phyloP scores from a whole-genome alignment of 1,139 yeast genomes.

The Neolecta irregularis region DNA sequence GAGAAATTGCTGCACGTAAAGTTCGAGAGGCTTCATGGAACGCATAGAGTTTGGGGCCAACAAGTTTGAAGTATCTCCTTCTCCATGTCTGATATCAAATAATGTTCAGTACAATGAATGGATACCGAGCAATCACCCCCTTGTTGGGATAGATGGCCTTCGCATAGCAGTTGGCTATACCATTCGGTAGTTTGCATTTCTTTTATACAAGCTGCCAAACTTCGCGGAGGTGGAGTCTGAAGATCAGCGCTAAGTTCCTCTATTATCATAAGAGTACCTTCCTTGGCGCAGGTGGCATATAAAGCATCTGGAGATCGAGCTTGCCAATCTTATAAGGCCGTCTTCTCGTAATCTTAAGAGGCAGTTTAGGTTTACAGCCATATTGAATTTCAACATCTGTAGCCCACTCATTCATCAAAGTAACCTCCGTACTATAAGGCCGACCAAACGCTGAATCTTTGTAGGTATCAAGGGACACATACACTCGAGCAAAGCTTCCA shows the following conservation, averaged over 20 bases:
- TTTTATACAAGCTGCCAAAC: constrained; percentile 12
- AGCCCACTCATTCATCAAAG: constrained; percentile 17
- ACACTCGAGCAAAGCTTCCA: constrained; percentile 11
- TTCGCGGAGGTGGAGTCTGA: constrained; percentile 9
- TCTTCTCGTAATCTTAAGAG: constrained; percentile 4
- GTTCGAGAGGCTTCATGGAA: constrained; percentile 50
- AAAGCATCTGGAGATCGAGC: constrained; percentile 9
- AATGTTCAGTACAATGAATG: not conserved
- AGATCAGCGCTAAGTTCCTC: not conserved
- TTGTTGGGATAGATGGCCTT: constrained; percentile 59
- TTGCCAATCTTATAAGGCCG: constrained; percentile 12
- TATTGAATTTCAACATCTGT: constrained; percentile 15
- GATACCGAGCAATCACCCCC: constrained; percentile 52
- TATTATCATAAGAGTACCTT: not conserved
- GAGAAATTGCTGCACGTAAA: constrained; percentile 49
- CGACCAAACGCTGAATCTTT: constrained; percentile 11
- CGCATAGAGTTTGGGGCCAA: constrained; percentile 44
- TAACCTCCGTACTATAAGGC: constrained; percentile 9
- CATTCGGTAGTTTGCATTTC: constrained; percentile 14
- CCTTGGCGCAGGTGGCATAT: constrained; percentile 9
- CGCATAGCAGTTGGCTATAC: constrained; percentile 21
- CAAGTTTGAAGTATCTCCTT: constrained; percentile 45
- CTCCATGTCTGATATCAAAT: constrained; percentile 38
- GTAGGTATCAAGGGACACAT: constrained; percentile 9
- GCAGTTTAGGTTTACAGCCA: constrained; percentile 4